These are phyloP conservation scores for Podaxis carcinomalis DNA, from an alignment of 768 basidiomycete genomes.

Conservation along the genomic window DNA sequence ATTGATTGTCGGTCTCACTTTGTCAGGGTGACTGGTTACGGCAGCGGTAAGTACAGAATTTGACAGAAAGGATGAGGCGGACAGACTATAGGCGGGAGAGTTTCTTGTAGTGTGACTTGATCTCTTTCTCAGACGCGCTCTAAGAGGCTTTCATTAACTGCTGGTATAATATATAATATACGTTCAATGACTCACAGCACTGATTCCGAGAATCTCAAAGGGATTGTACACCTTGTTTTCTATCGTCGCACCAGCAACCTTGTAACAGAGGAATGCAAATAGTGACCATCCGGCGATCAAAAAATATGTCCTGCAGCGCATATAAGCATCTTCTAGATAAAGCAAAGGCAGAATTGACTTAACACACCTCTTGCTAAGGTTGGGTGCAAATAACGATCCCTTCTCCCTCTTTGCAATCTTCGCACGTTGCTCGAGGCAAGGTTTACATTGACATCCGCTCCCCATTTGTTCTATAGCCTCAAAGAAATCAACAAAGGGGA, in stretches of 20 bases:
- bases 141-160: constrained; percentile 22
- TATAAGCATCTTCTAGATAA: neutral
- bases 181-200: constrained; percentile 40
- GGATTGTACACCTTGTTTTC: constrained; percentile 85
- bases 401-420: constrained; percentile 35
- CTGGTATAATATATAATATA: neutral
- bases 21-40: constrained; percentile 87
- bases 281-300: constrained; percentile 70
- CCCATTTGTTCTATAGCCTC: constrained; percentile 22
- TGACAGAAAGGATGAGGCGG: neutral
- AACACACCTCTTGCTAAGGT: constrained; percentile 48
- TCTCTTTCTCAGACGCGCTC: constrained; percentile 78
- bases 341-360: neutral
- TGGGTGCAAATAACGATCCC: constrained; percentile 46
- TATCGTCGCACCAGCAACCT: constrained; percentile 49
- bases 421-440: constrained; percentile 54
- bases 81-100: constrained; percentile 82
- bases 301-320: constrained; percentile 46
- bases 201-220: constrained; percentile 87
- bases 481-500: constrained; percentile 1
- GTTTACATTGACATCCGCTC: constrained; percentile 57
- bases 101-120: constrained; percentile 94
- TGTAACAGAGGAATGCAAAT: constrained; percentile 66
- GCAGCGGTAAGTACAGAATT: neutral
- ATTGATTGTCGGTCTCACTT: constrained; percentile 79